A percentile compares a stretch with the other conserved stretches of the same genome.
phyloP scores from a whole-genome alignment of 495 filamentous ascomycete genomes.

The Penicillium soppii region DNA sequence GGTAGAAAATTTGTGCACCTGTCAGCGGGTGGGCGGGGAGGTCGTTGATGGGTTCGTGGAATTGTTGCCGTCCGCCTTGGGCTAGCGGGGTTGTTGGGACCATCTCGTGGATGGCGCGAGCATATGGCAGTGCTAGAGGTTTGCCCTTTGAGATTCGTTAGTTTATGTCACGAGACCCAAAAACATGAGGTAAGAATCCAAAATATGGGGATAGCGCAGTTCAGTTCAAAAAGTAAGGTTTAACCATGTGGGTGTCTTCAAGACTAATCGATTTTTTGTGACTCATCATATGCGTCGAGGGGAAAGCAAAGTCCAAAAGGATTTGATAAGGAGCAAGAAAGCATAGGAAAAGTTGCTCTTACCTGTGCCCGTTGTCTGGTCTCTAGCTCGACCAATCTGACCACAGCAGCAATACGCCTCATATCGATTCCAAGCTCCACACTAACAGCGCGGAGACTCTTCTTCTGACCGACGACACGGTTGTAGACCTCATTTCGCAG shows the following conservation, averaged over 20 bases:
- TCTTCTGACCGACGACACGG: conserved; percentile 59
- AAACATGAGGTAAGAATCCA: neutral
- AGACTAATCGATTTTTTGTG: conserved; percentile 95
- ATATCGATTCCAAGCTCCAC: conserved; percentile 77
- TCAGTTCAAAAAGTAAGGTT: conserved; percentile 45
- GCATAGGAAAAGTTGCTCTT: conserved; percentile 36
- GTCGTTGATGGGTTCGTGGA: conserved; percentile 89
- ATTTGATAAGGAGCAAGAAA: conserved; percentile 11
- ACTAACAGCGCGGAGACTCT: conserved; percentile 76
- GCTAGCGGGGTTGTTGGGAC: conserved; percentile 58
- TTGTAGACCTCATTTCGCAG: conserved; percentile 74
- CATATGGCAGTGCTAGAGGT: conserved; percentile 72
- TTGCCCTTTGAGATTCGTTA: conserved; percentile 55
- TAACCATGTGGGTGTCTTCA: conserved; percentile 88
- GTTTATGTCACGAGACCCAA: conserved; percentile 1
- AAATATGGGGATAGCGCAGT: conserved; percentile 11
- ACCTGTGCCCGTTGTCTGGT: conserved; percentile 74
- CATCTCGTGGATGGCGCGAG: conserved; percentile 75
- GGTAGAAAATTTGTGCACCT: conserved; percentile 81
- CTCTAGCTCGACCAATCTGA: conserved; percentile 84
- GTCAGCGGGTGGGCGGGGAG: conserved; percentile 80
- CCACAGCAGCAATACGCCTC: conserved; percentile 82
- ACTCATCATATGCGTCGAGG: conserved; percentile 59
- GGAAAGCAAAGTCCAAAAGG: conserved; percentile 8
- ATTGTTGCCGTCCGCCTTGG: conserved; percentile 20